Evolutionary conservation across 83 land plant species (phyloP).

Genomic region (Larix sibirica): DNA sequence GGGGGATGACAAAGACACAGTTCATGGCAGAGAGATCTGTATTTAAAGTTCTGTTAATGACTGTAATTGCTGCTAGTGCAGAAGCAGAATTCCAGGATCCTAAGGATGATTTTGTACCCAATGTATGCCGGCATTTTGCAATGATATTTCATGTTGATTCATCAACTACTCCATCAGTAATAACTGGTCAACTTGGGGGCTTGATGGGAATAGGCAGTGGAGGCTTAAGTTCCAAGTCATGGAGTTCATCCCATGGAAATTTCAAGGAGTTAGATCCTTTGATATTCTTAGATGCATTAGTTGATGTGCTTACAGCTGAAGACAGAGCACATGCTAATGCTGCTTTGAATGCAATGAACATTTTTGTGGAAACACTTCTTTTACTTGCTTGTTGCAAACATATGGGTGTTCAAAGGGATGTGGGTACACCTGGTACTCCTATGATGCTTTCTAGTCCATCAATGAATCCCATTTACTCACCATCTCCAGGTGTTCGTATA

Average conservation of each 20-base stretch:
- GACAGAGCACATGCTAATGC: conserved; percentile 94
- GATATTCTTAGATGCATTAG: conserved; percentile 97
- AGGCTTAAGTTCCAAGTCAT: conserved; percentile 39
- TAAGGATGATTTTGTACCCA: conserved; percentile 86
- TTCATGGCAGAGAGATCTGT: conserved; percentile 96
- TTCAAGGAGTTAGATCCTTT: conserved; percentile 94
- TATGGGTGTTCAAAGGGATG: conserved; percentile 58
- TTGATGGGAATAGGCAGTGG: conserved; percentile 39
- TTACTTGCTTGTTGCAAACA: conserved; percentile 91
- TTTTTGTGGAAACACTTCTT: conserved; percentile 88
- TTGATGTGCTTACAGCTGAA: conserved; percentile 90
- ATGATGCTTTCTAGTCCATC: conserved; percentile 99
- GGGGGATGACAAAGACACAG: conserved; percentile 98
- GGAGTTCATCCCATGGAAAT: conserved; percentile 42
- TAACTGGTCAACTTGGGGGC: conserved; percentile 17
- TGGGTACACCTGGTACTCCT: conserved; percentile 89
- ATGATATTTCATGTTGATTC: conserved; percentile 94
- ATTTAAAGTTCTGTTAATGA: conserved; percentile 85
- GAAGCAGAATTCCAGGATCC: conserved; percentile 84
- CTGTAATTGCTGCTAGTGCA: conserved; percentile 88
- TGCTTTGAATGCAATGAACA: conserved; percentile 82
- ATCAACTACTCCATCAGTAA: conserved; percentile 31
- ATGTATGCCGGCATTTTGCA: conserved; percentile 96
- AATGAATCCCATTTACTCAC: conserved; percentile 94
- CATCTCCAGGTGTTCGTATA: conserved; percentile 91